Conservation (phyloP, 2,329 filamentous ascomycete species). For the Rutstroemia sp. region DNA sequence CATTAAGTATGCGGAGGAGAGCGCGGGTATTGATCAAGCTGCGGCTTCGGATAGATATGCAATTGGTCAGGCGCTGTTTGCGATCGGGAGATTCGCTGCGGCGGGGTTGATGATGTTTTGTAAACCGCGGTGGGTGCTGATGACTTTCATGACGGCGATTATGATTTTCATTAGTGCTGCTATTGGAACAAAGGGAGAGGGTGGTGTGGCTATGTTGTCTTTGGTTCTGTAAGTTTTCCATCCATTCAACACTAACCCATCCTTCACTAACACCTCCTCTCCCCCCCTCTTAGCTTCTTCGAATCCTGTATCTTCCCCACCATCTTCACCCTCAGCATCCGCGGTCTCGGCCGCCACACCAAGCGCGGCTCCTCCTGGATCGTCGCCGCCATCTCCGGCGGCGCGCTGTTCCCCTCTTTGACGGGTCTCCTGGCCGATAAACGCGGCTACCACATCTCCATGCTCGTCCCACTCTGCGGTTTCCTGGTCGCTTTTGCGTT, state of each 20-base stretch:
- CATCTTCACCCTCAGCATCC: conserved; percentile 71
- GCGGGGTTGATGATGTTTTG: conserved; percentile 53
- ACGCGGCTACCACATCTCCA: conserved; percentile 15
- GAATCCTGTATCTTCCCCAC: conserved; percentile 79
- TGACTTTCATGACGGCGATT: conserved; percentile 54
- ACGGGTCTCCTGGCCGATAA: conserved; percentile 11
- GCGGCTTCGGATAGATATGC: conserved; percentile 59
- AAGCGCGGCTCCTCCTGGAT: conserved; percentile 76
- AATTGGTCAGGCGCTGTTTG: conserved; percentile 65
- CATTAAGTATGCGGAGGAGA: conserved; percentile 13
- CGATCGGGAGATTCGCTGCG: conserved; percentile 64
- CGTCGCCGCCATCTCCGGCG: conserved; percentile 37
- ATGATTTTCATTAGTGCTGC: conserved; percentile 43
- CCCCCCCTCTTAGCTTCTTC: conserved; percentile 40
- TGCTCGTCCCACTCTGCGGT: conserved; percentile 28
- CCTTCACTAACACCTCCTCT: neutral
- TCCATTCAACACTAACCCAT: too few relatives aligned
- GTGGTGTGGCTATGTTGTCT: conserved; percentile 53
- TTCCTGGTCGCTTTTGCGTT: conserved; percentile 31
- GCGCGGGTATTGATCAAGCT: conserved; percentile 35
- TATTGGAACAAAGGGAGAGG: conserved; percentile 33
- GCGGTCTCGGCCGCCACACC: conserved; percentile 69
- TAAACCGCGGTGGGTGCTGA: conserved; percentile 60
- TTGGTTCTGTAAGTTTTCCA: conserved; percentile 45
- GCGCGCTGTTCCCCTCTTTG: conserved; percentile 22